phyloP scores from a whole-genome alignment of 177 flowering plant species.

The Vitis hybrid region DNA sequence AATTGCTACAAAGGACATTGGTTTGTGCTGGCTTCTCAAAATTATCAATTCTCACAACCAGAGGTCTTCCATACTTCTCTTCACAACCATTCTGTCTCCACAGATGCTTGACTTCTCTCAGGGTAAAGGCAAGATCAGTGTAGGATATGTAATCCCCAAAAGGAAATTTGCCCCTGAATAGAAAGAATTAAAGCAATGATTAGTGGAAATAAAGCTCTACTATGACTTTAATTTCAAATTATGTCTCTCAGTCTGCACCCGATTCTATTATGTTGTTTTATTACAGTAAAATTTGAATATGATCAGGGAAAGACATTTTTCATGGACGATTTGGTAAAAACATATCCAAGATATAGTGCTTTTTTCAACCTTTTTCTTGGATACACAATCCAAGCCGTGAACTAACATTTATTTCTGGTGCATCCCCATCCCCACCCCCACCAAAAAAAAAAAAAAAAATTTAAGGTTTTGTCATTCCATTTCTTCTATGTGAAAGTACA shows the following conservation, averaged over 20 bases:
- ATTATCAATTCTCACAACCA: slow-evolving; percentile 78
- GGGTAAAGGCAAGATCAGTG: slow-evolving; percentile 63
- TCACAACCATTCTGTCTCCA: slow-evolving; percentile 80
- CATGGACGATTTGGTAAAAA: no score
- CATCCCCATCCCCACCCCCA: no score
- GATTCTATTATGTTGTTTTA: neutral
- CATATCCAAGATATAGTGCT: no score
- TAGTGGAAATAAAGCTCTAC: neutral
- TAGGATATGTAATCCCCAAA: slow-evolving; percentile 87
- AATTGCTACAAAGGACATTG: slow-evolving; percentile 86
- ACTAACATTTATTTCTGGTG: neutral
- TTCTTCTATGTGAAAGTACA: neutral
- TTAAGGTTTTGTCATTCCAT: neutral
- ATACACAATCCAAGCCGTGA: neutral
- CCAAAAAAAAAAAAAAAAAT: no score
- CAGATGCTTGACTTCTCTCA: slow-evolving; percentile 90
- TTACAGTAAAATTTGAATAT: neutral
- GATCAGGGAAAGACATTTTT: neutral
- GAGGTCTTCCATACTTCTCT: slow-evolving; percentile 51
- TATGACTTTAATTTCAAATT: neutral
- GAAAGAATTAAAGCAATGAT: slow-evolving; percentile 6
- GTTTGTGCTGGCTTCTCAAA: slow-evolving; percentile 78
- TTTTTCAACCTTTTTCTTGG: neutral
- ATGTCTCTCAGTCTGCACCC: neutral
- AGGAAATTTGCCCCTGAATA: slow-evolving; percentile 82